Evolutionary conservation across 2,329 filamentous ascomycete genomes (phyloP).

Genomic region (Bipolaris zeicola): DNA sequence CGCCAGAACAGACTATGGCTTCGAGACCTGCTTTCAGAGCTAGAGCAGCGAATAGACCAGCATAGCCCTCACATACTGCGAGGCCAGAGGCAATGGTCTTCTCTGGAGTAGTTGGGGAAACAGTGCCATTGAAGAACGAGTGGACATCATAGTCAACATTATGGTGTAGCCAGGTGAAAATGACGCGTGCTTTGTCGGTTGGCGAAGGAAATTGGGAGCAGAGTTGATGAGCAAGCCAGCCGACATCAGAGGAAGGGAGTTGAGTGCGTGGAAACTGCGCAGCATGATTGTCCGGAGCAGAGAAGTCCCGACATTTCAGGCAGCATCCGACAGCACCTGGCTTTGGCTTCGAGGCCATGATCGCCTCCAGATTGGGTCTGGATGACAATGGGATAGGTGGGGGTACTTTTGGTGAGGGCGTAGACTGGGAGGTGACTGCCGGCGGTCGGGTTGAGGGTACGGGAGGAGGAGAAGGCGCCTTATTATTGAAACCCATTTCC

Average conservation of each 20-base stretch:
- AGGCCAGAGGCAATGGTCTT: slow-evolving; percentile 76
- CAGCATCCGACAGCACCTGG: slow-evolving; percentile 56
- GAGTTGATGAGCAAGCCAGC: slow-evolving; percentile 76
- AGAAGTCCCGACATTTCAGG: slow-evolving; percentile 86
- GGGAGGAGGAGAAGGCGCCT: slow-evolving; percentile 41
- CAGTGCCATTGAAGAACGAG: slow-evolving; percentile 74
- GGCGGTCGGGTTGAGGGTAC: slow-evolving; percentile 36
- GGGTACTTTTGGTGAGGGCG: slow-evolving; percentile 34
- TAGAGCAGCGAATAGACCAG: slow-evolving; percentile 78
- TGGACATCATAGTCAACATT: slow-evolving; percentile 86
- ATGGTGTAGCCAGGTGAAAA: slow-evolving; percentile 95
- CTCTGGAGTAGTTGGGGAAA: slow-evolving; percentile 71
- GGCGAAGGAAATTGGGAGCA: slow-evolving; percentile 78
- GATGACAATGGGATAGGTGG: slow-evolving; percentile 62
- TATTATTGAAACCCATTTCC: slow-evolving; percentile 55
- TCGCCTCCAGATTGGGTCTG: slow-evolving; percentile 62
- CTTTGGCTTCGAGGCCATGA: slow-evolving; percentile 55
- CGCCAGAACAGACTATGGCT: slow-evolving; percentile 73
- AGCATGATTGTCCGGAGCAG: slow-evolving; percentile 77
- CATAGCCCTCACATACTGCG: slow-evolving; percentile 92
- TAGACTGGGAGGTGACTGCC: slow-evolving; percentile 8
- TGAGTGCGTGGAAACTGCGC: slow-evolving; percentile 74
- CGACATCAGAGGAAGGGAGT: slow-evolving; percentile 71
- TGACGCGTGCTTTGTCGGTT: slow-evolving; percentile 89
- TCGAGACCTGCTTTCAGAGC: slow-evolving; percentile 81